Evolutionary conservation across 495 filamentous ascomycete genomes (phyloP).

Genomic region (Lineolata rhizophorae): DNA sequence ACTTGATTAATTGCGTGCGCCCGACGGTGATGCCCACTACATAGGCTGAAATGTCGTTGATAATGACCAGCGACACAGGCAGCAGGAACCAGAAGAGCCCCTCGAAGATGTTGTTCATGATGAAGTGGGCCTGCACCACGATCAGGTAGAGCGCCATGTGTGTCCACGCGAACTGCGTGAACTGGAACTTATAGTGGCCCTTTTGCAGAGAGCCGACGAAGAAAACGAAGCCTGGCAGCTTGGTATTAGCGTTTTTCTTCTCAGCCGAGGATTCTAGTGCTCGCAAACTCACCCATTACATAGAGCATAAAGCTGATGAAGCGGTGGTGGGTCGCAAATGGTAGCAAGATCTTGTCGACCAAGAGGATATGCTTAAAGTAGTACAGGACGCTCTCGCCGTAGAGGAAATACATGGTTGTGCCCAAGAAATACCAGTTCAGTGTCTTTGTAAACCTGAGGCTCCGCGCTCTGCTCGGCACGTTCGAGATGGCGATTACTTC

Average conservation of each 20-base stretch:
- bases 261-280: too few species aligned
- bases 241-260: background rate
- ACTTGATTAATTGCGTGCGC: conserved; percentile 87
- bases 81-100: conserved; percentile 99
- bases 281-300: conserved; percentile 57
- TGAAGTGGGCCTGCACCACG: conserved; percentile 93
- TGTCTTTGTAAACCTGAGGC: conserved; percentile 80
- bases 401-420: conserved; percentile 97
- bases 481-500: conserved; percentile 97
- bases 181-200: conserved; percentile 93
- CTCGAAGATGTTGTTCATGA: conserved; percentile 99
- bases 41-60: conserved; percentile 98
- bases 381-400: conserved; percentile 97
- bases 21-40: conserved; percentile 95
- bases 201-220: conserved; percentile 93
- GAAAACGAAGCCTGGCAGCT: conserved; percentile 70
- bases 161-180: conserved; percentile 97
- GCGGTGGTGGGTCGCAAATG: conserved; percentile 89
- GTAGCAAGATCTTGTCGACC: conserved; percentile 79
- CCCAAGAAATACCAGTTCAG: conserved; percentile 98
- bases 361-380: conserved; percentile 98
- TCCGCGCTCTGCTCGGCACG: conserved; percentile 74
- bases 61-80: conserved; percentile 84
- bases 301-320: conserved; percentile 98
- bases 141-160: conserved; percentile 98